Evolutionary conservation across 2,329 filamentous ascomycete species (phyloP).

Genomic region (Fusarium goolgardi): DNA sequence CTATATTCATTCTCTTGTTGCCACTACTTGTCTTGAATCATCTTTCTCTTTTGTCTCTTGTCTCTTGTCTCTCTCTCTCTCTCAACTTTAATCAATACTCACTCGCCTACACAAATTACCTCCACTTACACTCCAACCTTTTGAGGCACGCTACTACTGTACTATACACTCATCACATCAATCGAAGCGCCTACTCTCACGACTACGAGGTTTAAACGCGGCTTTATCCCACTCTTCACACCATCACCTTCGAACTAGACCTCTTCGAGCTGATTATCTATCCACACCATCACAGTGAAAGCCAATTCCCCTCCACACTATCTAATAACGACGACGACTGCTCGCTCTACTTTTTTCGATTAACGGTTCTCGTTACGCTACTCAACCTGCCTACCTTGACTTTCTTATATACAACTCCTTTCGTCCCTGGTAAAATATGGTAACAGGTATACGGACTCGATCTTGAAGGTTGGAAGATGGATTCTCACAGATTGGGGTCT

Average conservation of each 20-base stretch:
- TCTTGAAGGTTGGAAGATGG: slow-evolving; percentile 55
- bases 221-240: slow-evolving; percentile 42
- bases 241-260: slow-evolving; percentile 45
- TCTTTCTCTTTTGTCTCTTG: slow-evolving; percentile 21
- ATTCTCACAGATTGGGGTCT: slow-evolving; percentile 56
- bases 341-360: slow-evolving; percentile 31
- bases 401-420: slow-evolving; percentile 31
- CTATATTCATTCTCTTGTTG: slow-evolving; percentile 37
- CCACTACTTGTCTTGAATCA: slow-evolving; percentile 19
- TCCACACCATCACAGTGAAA: slow-evolving; percentile 40
- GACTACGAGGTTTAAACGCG: slow-evolving; percentile 41
- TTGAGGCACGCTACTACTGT: slow-evolving; percentile 23
- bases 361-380: slow-evolving; percentile 21
- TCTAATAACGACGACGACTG: slow-evolving; percentile 47
- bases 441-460: slow-evolving; percentile 28
- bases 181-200: slow-evolving; percentile 38
- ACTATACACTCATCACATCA: slow-evolving; percentile 38
- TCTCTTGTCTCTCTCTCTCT: not conserved
- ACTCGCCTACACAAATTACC: not conserved
- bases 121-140: slow-evolving; percentile 39
- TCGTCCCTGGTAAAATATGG: slow-evolving; percentile 38
- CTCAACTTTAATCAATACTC: slow-evolving; percentile 11
- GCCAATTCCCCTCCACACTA: slow-evolving; percentile 41
- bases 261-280: slow-evolving; percentile 37
- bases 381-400: not conserved